Evolutionary conservation across 2,329 filamentous ascomycete genomes (phyloP).

Genomic region (Cladosporium sphaerospermum): DNA sequence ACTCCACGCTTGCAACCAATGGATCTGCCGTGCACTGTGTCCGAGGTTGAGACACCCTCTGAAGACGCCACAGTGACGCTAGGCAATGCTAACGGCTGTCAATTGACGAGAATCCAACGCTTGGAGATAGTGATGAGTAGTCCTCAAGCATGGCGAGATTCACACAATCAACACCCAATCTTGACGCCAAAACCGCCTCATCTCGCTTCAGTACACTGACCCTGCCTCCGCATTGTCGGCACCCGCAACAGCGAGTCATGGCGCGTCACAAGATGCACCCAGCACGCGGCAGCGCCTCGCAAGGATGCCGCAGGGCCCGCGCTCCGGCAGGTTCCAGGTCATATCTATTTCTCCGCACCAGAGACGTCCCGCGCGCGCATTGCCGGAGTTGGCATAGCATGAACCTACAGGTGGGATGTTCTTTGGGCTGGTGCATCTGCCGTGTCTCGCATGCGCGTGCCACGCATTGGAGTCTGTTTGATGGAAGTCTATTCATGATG

Average conservation of each 20-base stretch:
- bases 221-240: too few relatives aligned
- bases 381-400: neutral
- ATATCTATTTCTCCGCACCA: neutral
- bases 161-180: too few relatives aligned
- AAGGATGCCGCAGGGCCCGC: neutral
- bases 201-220: too few relatives aligned
- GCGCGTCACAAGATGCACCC: neutral
- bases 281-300: neutral
- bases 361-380: neutral
- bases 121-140: too few relatives aligned
- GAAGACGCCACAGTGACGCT: too few relatives aligned
- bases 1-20: neutral
- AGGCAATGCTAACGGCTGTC: too few relatives aligned
- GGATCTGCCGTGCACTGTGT: neutral
- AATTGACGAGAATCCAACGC: too few relatives aligned
- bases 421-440: neutral
- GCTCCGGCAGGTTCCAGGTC: neutral
- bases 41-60: too few relatives aligned
- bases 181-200: too few relatives aligned
- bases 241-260: neutral
- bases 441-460: neutral
- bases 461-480: neutral
- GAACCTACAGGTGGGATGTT: neutral
- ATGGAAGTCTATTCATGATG: too few relatives aligned
- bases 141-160: too few relatives aligned